phyloP scores from a whole-genome alignment of 106 monocot species.

The Apostasia ramifera region DNA sequence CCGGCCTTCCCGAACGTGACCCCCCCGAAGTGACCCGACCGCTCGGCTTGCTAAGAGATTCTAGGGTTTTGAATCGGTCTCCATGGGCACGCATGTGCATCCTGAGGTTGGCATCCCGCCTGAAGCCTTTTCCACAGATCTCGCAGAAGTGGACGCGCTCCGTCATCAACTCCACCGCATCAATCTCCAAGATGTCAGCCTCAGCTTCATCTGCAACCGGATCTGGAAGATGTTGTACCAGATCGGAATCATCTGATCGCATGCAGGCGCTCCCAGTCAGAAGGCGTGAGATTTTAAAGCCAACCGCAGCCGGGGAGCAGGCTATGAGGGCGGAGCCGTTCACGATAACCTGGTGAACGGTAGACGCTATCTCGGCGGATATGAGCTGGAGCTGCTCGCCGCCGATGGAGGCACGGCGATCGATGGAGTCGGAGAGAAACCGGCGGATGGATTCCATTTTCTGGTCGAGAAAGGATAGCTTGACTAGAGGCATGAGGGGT shows the following conservation, averaged over 20 bases:
- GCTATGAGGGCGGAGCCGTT: constrained; percentile 37
- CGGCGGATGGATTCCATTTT: constrained; percentile 31
- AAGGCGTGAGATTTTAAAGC: background rate
- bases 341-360: constrained; percentile 43
- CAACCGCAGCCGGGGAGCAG: constrained; percentile 5
- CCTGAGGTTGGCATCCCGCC: constrained; percentile 69
- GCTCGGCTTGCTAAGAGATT: constrained; percentile 26
- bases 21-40: background rate
- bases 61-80: constrained; percentile 46
- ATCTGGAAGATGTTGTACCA: background rate
- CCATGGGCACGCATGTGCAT: constrained; percentile 90
- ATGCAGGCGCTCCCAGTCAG: background rate
- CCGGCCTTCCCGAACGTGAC: background rate
- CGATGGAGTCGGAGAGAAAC: constrained; percentile 36
- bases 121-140: constrained; percentile 69
- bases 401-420: constrained; percentile 4
- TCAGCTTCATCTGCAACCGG: constrained; percentile 9
- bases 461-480: constrained; percentile 27
- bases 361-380: constrained; percentile 40
- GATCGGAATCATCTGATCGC: background rate
- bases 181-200: constrained; percentile 45
- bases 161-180: constrained; percentile 38
- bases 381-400: constrained; percentile 22
- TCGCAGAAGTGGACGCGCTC: constrained; percentile 48
- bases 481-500: constrained; percentile 17